Evolutionary conservation across 164 flowering plant species (phyloP).

Genomic region (Umbellularia californica): DNA sequence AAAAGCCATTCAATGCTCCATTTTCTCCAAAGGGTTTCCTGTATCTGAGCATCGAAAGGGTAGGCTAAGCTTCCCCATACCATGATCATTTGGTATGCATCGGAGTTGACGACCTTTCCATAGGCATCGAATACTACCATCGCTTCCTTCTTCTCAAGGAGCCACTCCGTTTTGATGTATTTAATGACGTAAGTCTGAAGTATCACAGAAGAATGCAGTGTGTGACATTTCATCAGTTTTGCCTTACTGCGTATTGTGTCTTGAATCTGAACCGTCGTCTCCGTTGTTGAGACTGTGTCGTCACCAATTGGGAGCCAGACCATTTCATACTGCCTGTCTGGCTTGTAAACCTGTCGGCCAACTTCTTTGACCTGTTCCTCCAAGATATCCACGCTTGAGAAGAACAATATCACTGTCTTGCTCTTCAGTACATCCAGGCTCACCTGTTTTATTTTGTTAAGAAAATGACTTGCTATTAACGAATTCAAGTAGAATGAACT

Average conservation of each 20-base stretch:
- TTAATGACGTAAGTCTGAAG: slow-evolving; percentile 31
- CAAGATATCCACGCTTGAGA: slow-evolving; percentile 66
- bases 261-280: no score
- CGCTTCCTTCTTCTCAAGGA: slow-evolving; percentile 22
- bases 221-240: slow-evolving; percentile 57
- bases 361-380: slow-evolving; percentile 38
- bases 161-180: slow-evolving; percentile 20
- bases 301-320: slow-evolving; percentile 73
- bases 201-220: slow-evolving; percentile 41
- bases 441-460: slow-evolving; percentile 30
- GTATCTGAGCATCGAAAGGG: slow-evolving; percentile 27
- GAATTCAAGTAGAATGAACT: no score
- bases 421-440: slow-evolving; percentile 50
- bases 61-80: slow-evolving; percentile 36
- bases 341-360: slow-evolving; percentile 20
- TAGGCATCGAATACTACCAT: slow-evolving; percentile 32
- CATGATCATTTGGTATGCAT: slow-evolving; percentile 36
- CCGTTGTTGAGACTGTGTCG: slow-evolving; percentile 31
- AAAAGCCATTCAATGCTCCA: slow-evolving; percentile 8
- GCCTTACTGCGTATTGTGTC: neutral
- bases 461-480: no score
- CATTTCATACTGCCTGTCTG: slow-evolving; percentile 59
- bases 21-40: slow-evolving; percentile 27
- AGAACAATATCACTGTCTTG: slow-evolving; percentile 62
- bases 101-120: slow-evolving; percentile 19